Conservation (phyloP, 371 early-diverging fungal genomes). For the Conidiobolus coronatus region DNA sequence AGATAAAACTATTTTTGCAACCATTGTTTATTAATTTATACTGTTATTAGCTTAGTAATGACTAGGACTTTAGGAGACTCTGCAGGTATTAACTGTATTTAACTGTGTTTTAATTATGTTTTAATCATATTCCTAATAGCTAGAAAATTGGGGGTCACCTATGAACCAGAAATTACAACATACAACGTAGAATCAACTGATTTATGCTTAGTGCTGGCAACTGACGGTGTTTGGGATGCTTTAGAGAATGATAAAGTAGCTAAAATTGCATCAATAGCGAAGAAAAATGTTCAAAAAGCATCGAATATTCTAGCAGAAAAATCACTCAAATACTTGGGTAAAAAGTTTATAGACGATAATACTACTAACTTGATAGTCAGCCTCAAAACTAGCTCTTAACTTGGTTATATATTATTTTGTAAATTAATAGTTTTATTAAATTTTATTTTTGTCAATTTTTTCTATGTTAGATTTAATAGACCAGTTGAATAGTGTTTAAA, state of each 20-base stretch:
- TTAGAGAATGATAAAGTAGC: slow-evolving; percentile 45
- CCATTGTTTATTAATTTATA: background rate
- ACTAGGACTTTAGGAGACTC: slow-evolving; percentile 3
- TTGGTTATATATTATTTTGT: no score
- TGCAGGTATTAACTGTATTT: background rate
- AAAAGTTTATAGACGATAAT: slow-evolving; percentile 2
- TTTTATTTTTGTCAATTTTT: no score
- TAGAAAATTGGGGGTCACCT: background rate
- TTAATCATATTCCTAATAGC: background rate
- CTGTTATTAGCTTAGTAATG: slow-evolving; percentile 1
- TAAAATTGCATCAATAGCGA: slow-evolving; percentile 12
- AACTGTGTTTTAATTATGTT: background rate
- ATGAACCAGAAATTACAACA: slow-evolving; percentile 43
- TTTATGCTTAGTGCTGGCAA: slow-evolving; percentile 61
- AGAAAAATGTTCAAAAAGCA: background rate
- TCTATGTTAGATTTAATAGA: no score
- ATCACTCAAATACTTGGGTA: slow-evolving; percentile 3
- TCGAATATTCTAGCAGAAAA: slow-evolving; percentile 1
- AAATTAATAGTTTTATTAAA: no score
- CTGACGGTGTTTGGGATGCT: slow-evolving; percentile 88
- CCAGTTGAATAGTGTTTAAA: no score
- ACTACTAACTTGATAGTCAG: no score
- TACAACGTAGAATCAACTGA: slow-evolving; percentile 37
- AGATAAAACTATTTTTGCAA: background rate
- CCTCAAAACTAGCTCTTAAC: no score